These are phyloP conservation scores for Cyamopsis tetragonoloba DNA, from an alignment of 306 rosid genomes.

Conservation along the genomic window DNA sequence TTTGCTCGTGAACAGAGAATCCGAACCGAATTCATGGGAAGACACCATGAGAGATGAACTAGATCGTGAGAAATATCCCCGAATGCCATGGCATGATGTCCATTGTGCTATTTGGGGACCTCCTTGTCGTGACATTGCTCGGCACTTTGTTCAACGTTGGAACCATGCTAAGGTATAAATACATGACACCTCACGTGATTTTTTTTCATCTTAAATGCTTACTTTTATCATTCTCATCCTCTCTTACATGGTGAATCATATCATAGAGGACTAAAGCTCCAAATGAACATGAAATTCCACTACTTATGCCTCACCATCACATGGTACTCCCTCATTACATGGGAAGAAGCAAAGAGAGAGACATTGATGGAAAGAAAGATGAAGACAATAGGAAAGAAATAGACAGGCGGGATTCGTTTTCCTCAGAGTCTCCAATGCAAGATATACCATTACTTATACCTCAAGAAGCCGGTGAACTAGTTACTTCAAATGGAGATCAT, in stretches of 20 bases:
- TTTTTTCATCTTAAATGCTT: not conserved
- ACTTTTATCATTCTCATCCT: not conserved
- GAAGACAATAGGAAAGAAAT: conserved; percentile 26
- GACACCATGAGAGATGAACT: conserved; percentile 96
- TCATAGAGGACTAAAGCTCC: conserved; percentile 93
- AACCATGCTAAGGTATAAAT: conserved; percentile 85
- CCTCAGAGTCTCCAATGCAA: conserved; percentile 52
- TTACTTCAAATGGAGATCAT: conserved; percentile 32
- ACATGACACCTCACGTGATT: too few relatives aligned
- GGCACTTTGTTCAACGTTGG: conserved; percentile 99
- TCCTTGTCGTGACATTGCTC: conserved; percentile 91
- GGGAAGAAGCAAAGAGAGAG: conserved; percentile 66
- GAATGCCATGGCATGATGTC: conserved; percentile 99
- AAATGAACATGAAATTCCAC: conserved; percentile 79
- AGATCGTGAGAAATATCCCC: conserved; percentile 84
- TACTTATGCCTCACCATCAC: conserved; percentile 98
- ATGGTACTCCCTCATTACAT: conserved; percentile 97
- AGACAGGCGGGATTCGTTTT: conserved; percentile 55
- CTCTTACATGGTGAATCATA: conserved; percentile 22
- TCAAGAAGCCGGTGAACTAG: conserved; percentile 44
- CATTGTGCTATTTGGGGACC: conserved; percentile 99
- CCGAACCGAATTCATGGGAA: conserved; percentile 99
- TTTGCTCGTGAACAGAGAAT: conserved; percentile 54
- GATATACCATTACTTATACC: conserved; percentile 90
- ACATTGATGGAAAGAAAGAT: conserved; percentile 39